Conservation (phyloP, 208 protist species). For the Borovskyia barvae region DNA sequence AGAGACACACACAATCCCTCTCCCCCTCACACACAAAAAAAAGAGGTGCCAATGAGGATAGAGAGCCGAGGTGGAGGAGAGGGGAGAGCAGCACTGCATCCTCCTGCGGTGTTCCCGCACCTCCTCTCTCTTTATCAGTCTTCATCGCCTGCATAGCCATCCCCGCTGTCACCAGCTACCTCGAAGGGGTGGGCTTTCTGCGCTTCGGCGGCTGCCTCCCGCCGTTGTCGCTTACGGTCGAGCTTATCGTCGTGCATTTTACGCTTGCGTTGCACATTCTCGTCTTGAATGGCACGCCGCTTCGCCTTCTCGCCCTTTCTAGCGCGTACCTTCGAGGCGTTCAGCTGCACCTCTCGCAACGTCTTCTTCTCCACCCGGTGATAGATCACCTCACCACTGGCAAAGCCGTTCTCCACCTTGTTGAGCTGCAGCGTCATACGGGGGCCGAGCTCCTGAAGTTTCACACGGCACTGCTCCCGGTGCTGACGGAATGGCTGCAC, state of each 20-base stretch:
- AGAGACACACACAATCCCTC: too few species aligned
- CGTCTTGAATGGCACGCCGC: conserved; percentile 75
- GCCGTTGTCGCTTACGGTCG: conserved; percentile 61
- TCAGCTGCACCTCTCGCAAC: conserved; percentile 56
- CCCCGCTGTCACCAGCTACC: conserved; percentile 44
- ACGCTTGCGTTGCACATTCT: conserved; percentile 76
- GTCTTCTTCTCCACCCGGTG: conserved; percentile 71
- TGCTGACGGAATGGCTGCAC: conserved; percentile 85
- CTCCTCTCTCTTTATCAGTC: conserved; percentile 44
- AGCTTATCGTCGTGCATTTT: conserved; percentile 48
- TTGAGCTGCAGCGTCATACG: conserved; percentile 88
- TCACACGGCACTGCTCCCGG: conserved; percentile 87
- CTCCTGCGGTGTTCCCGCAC: too few species aligned
- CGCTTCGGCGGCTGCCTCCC: conserved; percentile 51
- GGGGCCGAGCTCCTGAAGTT: conserved; percentile 90
- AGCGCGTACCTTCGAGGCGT: conserved; percentile 69
- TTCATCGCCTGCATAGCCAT: conserved; percentile 53
- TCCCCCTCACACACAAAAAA: too few species aligned
- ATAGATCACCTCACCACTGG: conserved; percentile 82
- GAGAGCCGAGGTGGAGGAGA: too few species aligned
- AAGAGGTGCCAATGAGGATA: too few species aligned
- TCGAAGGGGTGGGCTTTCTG: conserved; percentile 79
- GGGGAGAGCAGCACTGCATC: too few species aligned
- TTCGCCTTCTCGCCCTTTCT: conserved; percentile 67
- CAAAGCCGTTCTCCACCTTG: conserved; percentile 91